Conservation (phyloP, 371 early-diverging fungal genomes). For the Syncephalastrum contaminatum region DNA sequence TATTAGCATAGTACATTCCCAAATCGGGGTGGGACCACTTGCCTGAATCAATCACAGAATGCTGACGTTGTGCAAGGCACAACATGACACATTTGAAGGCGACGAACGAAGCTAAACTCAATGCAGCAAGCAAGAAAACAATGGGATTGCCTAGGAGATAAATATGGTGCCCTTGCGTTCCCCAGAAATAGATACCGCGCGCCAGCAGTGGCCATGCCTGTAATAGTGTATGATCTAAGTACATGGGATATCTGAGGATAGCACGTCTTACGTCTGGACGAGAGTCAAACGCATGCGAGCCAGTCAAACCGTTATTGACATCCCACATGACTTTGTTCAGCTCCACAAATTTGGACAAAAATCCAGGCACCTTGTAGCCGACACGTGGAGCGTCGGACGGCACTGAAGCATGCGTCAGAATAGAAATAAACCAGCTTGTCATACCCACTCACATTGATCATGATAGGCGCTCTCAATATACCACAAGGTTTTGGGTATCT, state of each 20-base stretch:
- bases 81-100: conserved; percentile 60
- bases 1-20: neutral
- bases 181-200: conserved; percentile 95
- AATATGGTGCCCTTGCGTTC: conserved; percentile 67
- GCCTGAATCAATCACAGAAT: too few species aligned
- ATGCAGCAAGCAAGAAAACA: conserved; percentile 82
- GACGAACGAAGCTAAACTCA: conserved; percentile 63
- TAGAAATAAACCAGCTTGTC: neutral
- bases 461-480: conserved; percentile 59
- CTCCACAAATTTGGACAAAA: conserved; percentile 84
- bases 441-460: conserved; percentile 37
- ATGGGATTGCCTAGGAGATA: conserved; percentile 97
- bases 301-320: conserved; percentile 86
- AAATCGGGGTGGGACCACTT: too few species aligned
- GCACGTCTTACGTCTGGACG: conserved; percentile 56
- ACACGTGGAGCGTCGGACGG: conserved; percentile 49
- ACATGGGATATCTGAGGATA: neutral
- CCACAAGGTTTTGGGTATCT: conserved; percentile 67
- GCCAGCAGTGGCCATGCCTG: conserved; percentile 78
- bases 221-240: conserved; percentile 17
- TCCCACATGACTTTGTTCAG: conserved; percentile 87
- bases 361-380: conserved; percentile 62
- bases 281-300: conserved; percentile 93
- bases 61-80: conserved; percentile 40
- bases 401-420: conserved; percentile 29